Conservation (phyloP, 2,329 filamentous ascomycete species). For the Byssochlamys sp. region DNA sequence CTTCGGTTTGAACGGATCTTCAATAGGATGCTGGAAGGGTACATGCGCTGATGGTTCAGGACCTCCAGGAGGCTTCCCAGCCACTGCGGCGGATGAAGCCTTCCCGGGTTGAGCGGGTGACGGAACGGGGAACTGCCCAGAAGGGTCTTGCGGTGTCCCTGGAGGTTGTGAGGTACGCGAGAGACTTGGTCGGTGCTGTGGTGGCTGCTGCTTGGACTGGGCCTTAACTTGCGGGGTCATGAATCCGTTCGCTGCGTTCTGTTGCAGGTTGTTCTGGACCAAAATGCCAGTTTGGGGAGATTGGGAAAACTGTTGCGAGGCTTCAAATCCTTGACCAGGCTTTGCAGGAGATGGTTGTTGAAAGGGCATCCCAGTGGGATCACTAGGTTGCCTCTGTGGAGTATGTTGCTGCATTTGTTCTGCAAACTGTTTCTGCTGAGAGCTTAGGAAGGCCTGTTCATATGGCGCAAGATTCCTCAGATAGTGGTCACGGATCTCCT, state of each 20-base stretch:
- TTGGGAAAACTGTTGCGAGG: constrained; percentile 22
- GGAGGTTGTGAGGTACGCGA: constrained; percentile 27
- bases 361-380: constrained; percentile 34
- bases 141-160: constrained; percentile 17
- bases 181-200: constrained; percentile 21
- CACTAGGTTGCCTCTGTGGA: constrained; percentile 29
- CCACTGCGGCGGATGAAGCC: constrained; percentile 10
- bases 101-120: constrained; percentile 22
- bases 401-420: constrained; percentile 35
- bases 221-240: constrained; percentile 26
- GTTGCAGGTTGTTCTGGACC: constrained; percentile 21
- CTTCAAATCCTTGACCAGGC: constrained; percentile 41
- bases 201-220: constrained; percentile 21
- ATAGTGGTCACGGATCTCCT: constrained; percentile 63
- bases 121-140: constrained; percentile 18
- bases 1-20: constrained; percentile 39
- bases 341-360: constrained; percentile 35
- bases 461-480: constrained; percentile 67
- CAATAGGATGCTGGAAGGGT: constrained; percentile 29
- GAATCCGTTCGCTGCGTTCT: constrained; percentile 30
- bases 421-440: constrained; percentile 36
- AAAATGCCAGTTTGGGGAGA: constrained; percentile 23
- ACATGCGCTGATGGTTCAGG: constrained; percentile 23
- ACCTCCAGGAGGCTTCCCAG: constrained; percentile 20
- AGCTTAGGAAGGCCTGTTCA: constrained; percentile 47